A percentile compares a stretch with the other conserved stretches of the same genome.
phyloP scores from a whole-genome alignment of 257 asterid genomes.

The Petunia axillaris region DNA sequence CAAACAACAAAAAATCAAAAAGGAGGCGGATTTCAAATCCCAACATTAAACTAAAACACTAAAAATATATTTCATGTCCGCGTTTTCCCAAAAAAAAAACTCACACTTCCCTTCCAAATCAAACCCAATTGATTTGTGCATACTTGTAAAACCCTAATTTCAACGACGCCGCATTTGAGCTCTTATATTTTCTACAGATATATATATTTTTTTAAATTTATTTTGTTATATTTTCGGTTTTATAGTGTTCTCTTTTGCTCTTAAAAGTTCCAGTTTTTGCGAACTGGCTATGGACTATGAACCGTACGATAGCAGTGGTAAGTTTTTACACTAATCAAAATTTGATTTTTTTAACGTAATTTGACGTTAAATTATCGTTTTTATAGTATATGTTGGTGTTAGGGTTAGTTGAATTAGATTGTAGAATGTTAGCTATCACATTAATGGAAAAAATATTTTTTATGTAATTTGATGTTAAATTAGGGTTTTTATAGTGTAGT shows the following conservation, averaged over 20 bases:
- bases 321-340: slow-evolving; percentile 25
- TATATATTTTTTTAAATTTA: neutral
- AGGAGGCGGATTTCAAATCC: slow-evolving; percentile 57
- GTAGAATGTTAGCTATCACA: too few relatives aligned
- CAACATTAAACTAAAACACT: slow-evolving; percentile 37
- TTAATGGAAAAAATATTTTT: too few relatives aligned
- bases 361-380: neutral
- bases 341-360: neutral
- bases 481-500: slow-evolving; percentile 5
- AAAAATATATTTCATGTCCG: slow-evolving; percentile 62
- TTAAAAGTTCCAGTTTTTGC: slow-evolving; percentile 19
- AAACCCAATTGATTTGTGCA: slow-evolving; percentile 33
- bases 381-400: neutral
- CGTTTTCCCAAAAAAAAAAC: slow-evolving; percentile 3
- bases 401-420: neutral
- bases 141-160: slow-evolving; percentile 30
- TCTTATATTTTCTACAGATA: neutral
- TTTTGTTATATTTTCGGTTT: neutral
- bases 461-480: neutral
- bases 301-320: slow-evolving; percentile 75
- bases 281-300: slow-evolving; percentile 72
- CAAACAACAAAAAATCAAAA: slow-evolving; percentile 1
- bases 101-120: slow-evolving; percentile 35
- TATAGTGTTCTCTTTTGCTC: slow-evolving; percentile 14
- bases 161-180: neutral